A percentile compares a stretch with the other conserved stretches of the same genome.
Conservation (phyloP, 192 early-diverging fungal species). For the Entomortierella lignicola region DNA sequence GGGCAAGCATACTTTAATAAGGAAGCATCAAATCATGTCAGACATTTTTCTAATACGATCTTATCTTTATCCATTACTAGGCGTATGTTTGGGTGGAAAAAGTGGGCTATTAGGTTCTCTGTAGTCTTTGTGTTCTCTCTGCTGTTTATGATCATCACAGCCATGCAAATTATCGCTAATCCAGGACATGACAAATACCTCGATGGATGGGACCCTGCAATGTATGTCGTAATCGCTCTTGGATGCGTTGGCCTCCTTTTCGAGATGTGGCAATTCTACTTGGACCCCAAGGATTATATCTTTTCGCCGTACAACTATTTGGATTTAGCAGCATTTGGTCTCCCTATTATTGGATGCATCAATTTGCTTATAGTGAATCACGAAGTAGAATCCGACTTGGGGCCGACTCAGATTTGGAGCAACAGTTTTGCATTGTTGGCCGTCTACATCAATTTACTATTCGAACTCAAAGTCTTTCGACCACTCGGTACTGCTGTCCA, state of each 20-base stretch:
- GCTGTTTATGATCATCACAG: not conserved
- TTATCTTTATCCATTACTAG: not conserved
- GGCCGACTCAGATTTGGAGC: slow-evolving; percentile 19
- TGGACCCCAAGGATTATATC: not conserved
- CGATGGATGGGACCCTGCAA: not conserved
- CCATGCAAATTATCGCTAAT: not conserved
- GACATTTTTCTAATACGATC: no score
- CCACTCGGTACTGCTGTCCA: slow-evolving; percentile 43
- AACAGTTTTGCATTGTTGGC: slow-evolving; percentile 17
- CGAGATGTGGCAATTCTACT: not conserved
- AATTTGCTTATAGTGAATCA: not conserved
- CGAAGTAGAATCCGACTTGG: not conserved
- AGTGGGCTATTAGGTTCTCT: not conserved
- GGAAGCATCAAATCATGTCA: no score
- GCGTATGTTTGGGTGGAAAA: not conserved
- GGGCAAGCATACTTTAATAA: not conserved
- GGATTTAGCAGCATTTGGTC: not conserved
- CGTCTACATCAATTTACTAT: slow-evolving; percentile 8
- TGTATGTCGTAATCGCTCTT: not conserved
- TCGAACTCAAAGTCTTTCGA: slow-evolving; percentile 31
- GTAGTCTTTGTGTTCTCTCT: not conserved
- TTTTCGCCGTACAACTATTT: not conserved
- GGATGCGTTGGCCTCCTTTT: not conserved
- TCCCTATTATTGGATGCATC: slow-evolving; percentile 14
- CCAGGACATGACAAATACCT: not conserved